These are phyloP conservation scores for Erodium maritimum DNA, from an alignment of 345 rosid species.

Conservation along the genomic window DNA sequence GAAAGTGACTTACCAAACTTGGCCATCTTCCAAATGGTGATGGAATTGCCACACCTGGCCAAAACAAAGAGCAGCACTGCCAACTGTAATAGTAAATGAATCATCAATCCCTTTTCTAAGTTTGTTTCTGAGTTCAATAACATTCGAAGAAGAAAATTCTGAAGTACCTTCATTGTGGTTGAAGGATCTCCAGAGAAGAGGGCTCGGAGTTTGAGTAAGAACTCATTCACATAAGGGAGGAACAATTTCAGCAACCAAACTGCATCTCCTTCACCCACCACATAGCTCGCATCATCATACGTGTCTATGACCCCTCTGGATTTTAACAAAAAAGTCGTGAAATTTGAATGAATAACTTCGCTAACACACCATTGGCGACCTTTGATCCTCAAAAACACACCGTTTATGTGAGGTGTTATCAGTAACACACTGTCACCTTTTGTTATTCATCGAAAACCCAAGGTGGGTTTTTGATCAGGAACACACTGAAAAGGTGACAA, in stretches of 20 bases:
- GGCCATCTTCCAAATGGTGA: slow-evolving; percentile 78
- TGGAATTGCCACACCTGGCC: slow-evolving; percentile 76
- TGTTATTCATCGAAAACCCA: too few species aligned
- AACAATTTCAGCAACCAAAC: slow-evolving; percentile 48
- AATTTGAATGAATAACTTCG: too few species aligned
- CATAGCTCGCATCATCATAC: slow-evolving; percentile 30
- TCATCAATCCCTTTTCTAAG: slow-evolving; percentile 10
- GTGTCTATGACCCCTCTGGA: slow-evolving; percentile 38
- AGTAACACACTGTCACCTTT: too few species aligned
- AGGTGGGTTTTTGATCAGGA: too few species aligned
- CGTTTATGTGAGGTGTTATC: too few species aligned
- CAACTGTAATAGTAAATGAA: slow-evolving; percentile 47
- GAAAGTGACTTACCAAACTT: slow-evolving; percentile 46
- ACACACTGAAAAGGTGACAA: too few species aligned
- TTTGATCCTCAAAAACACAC: too few species aligned
- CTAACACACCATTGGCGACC: too few species aligned
- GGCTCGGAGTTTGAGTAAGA: slow-evolving; percentile 48
- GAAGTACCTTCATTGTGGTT: slow-evolving; percentile 74
- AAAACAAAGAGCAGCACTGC: slow-evolving; percentile 68
- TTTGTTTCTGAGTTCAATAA: not conserved
- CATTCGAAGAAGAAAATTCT: not conserved
- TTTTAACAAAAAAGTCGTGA: not conserved
- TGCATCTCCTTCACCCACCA: slow-evolving; percentile 71
- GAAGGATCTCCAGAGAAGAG: slow-evolving; percentile 88
- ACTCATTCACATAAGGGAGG: slow-evolving; percentile 76